Base-by-base conservation (phyloP, 441 rosid species). In the Aquilaria agallochum region DNA sequence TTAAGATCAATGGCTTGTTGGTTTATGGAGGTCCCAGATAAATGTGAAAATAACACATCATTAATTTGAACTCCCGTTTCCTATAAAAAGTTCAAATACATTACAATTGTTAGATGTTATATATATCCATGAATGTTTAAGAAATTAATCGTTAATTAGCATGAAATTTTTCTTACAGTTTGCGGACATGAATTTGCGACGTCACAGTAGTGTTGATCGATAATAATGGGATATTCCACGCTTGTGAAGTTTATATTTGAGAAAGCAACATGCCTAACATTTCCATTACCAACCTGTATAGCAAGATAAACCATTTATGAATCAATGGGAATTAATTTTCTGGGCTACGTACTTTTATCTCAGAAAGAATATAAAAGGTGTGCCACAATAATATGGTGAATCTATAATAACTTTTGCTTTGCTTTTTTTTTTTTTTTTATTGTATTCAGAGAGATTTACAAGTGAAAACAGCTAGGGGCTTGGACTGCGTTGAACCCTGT, bases 191-290 rank as follows among this genome's bases (percentile, higher is more conserved):
- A 51, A 8, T 34, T 49, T 5, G 60, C n/a, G 27, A 46, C 5
- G 47, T 73, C 44, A 13, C 85, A 79, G 33, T 82, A 87, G 67
- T 74, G 60, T 52, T 87, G 87, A 32, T 79, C 84, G 10, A 84
- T 83, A 61, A 74, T 72, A 33, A 81, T 72, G 0, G 81, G 85
- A 56, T 83, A 82, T 58, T 70, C 57, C 42, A 81, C 94, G 0
- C 63, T 49, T 1, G 58, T 27, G 54, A 84, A 78, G 48, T 12
- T 64, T 42, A 84, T 46, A 60, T 78, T 11, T 9, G 64, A 63
- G 54, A 84, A 85, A 12, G 58, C 48, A 9, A 85, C 47, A 27
- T 74, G 34, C 68, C 64, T 59, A 30, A 72, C 80, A 13, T 52
- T 13, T 1, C 94, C 87, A 34, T 44, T 73, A 4, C 82, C 85